Base-by-base conservation (phyloP, 345 rosid species). In the Lumnitzera littorea region DNA sequence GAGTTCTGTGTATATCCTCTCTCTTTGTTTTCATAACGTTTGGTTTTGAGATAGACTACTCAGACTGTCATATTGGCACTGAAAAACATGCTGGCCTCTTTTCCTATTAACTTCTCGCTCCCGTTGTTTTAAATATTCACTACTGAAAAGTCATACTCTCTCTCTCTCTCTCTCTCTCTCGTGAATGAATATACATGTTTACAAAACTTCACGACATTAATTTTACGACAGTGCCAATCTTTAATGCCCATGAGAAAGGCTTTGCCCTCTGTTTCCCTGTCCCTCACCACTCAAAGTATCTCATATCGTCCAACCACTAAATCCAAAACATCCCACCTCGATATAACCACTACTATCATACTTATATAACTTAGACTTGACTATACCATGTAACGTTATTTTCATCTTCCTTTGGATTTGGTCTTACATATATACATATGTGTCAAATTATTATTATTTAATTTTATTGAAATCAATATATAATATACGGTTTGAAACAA, bases 111-210 rank as follows among this genome's bases (percentile, higher is more conserved):
- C 7, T 36, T 9, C 43, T 36, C 43, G 20, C 20, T 20, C 20
- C 20, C 20, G 20, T 20, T 9, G 43, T 36, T 36, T 36, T 36
- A 36, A 36, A 36, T 36, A 36, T 36, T 36, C 43, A 36, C 43
- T 36, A 9, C 43, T 36, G 43, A 90, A 87, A 87, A 87, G 80
- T 70, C 82, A 87, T 84, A 89, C 73, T 36, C 46, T 24, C n/a
- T 3, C 46, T 23, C 13, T 46, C 67, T 16, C 61, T 63, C 15
- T 49, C 57, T 16, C 31, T 53, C 13, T 16, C 27, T 51, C 31
- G 43, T 36, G 43, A 36, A 36, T 36, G 43, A 36, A 61, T 61
- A 25, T 49, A 14, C 16, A 53, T 61, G 13, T 57, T 14, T 49
- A 51, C 36, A 16, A 43, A 69, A 58, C 48, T 47, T 55, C 52